Conservation (phyloP, 2,329 filamentous ascomycete species). For the Aspergillus cejpii region DNA sequence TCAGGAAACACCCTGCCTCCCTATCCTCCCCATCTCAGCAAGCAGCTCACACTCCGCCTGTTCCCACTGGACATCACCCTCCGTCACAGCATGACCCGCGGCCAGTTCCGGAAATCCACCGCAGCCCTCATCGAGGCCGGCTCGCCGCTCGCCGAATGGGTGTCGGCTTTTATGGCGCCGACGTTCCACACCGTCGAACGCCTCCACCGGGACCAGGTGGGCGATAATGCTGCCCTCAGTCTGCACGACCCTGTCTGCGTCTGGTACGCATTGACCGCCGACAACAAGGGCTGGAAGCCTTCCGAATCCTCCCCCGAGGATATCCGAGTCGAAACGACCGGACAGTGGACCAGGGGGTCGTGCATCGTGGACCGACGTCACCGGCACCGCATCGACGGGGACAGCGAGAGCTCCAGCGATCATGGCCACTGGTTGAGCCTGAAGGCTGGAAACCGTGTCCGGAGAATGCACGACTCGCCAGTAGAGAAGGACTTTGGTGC, state of each 20-base stretch:
- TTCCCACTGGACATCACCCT: constrained; percentile 74
- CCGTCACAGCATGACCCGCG: constrained; percentile 58
- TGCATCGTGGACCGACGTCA: constrained; percentile 71
- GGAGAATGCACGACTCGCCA: constrained; percentile 63
- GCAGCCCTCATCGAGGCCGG: constrained; percentile 52
- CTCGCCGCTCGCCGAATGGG: constrained; percentile 69
- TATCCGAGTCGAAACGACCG: constrained; percentile 78
- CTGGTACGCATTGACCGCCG: constrained; percentile 64
- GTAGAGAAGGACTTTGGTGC: constrained; percentile 61
- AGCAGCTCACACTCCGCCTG: constrained; percentile 59
- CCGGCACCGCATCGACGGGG: constrained; percentile 40
- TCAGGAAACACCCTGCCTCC: constrained; percentile 47
- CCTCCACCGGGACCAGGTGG: constrained; percentile 50
- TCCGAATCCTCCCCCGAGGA: constrained; percentile 60
- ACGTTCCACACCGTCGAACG: constrained; percentile 62
- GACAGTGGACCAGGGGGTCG: constrained; percentile 93
- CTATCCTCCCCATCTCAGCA: constrained; percentile 60
- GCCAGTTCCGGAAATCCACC: constrained; percentile 54
- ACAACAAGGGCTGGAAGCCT: constrained; percentile 35
- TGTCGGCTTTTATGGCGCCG: constrained; percentile 62
- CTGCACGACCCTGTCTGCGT: constrained; percentile 73
- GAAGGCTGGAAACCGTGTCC: constrained; percentile 70
- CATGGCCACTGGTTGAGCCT: constrained; percentile 67
- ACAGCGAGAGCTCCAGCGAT: constrained; percentile 61
- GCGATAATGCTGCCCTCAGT: constrained; percentile 51